Percentiles rank a stretch among this genome's conserved stretches.
phyloP scores from a whole-genome alignment of 2,329 filamentous ascomycete species.

The Penicillium hesseltinei region DNA sequence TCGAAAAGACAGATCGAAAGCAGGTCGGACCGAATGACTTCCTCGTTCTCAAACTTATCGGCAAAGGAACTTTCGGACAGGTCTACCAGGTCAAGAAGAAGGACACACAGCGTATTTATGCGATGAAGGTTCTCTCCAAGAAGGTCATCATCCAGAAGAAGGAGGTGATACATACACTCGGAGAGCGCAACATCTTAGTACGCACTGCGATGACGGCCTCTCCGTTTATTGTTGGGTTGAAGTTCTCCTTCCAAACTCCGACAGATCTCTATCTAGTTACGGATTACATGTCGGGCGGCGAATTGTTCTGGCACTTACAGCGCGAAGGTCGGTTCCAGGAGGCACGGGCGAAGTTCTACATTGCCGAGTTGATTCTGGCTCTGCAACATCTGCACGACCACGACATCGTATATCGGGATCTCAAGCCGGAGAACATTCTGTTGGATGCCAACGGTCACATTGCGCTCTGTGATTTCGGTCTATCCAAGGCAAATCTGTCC shows the following conservation, averaged over 20 bases:
- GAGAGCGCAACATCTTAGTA: slow-evolving; percentile 94
- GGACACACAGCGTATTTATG: slow-evolving; percentile 93
- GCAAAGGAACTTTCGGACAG: slow-evolving; percentile 96
- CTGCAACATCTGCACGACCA: slow-evolving; percentile 94
- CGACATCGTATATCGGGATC: slow-evolving; percentile 94
- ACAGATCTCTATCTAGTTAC: slow-evolving; percentile 98
- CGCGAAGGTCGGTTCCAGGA: slow-evolving; percentile 96
- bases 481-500: slow-evolving; percentile 95
- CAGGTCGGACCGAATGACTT: slow-evolving; percentile 95
- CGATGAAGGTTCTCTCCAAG: slow-evolving; percentile 99
- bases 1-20: slow-evolving; percentile 83
- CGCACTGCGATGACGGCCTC: slow-evolving; percentile 94
- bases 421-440: slow-evolving; percentile 97
- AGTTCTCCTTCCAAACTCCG: slow-evolving; percentile 97
- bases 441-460: slow-evolving; percentile 97
- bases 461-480: slow-evolving; percentile 92
- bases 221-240: slow-evolving; percentile 94
- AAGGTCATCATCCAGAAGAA: slow-evolving; percentile 99
- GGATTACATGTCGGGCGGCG: slow-evolving; percentile 98
- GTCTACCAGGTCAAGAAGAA: slow-evolving; percentile 98
- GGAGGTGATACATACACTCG: slow-evolving; percentile 94
- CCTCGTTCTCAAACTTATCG: slow-evolving; percentile 91
- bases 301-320: slow-evolving; percentile 97
- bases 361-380: slow-evolving; percentile 92
- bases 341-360: slow-evolving; percentile 95